phyloP scores from a whole-genome alignment of 176 grass and related monocot species.

The Tillandsia fasciculata region DNA sequence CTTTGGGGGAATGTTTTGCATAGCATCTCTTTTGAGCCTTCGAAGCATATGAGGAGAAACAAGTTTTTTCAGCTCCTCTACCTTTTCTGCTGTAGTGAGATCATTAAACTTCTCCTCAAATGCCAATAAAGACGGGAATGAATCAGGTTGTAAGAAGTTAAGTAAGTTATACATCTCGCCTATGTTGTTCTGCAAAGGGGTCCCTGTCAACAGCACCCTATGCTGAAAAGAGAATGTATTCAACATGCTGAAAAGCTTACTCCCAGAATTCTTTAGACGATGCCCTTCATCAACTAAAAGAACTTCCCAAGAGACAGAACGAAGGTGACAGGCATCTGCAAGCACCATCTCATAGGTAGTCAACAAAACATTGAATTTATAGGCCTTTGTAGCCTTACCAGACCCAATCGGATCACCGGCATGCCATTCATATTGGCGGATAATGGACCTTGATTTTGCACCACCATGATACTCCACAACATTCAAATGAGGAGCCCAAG shows the following conservation, averaged over 20 bases:
- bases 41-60: constrained; percentile 97
- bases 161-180: constrained; percentile 98
- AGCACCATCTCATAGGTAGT: constrained; percentile 99
- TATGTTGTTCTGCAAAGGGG: constrained; percentile 95
- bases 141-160: constrained; percentile 90
- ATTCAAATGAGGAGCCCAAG: constrained; percentile 95
- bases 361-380: constrained; percentile 88
- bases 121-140: constrained; percentile 79
- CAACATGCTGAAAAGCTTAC: constrained; percentile 89
- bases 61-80: constrained; percentile 98
- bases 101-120: constrained; percentile 99
- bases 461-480: constrained; percentile 97
- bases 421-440: constrained; percentile 97
- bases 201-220: constrained; percentile 93
- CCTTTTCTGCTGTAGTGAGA: constrained; percentile 88
- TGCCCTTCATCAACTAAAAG: constrained; percentile 97
- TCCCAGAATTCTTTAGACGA: constrained; percentile 93
- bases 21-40: constrained; percentile 90
- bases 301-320: constrained; percentile 91
- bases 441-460: constrained; percentile 74
- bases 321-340: constrained; percentile 78
- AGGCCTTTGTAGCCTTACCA: constrained; percentile 49
- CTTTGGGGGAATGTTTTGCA: constrained; percentile 98
- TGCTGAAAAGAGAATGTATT: constrained; percentile 90
- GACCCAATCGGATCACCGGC: constrained; percentile 41